These are phyloP conservation scores for Serendipita sp. DNA, from an alignment of 768 basidiomycete species.

Conservation along the genomic window DNA sequence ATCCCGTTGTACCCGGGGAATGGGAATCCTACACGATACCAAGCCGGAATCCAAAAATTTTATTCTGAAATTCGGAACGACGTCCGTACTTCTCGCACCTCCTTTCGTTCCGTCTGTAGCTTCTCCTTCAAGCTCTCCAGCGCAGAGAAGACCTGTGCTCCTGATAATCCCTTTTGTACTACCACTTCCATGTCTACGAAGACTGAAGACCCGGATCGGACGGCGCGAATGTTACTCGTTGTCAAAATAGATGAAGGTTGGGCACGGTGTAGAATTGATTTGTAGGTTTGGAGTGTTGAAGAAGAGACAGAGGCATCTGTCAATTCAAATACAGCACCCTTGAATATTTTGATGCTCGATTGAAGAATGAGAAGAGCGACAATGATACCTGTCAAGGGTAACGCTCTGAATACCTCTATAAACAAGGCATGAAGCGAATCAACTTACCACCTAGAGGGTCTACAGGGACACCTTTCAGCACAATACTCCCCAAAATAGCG, in stretches of 20 bases:
- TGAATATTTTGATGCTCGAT: slow-evolving; percentile 54
- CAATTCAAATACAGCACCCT: slow-evolving; percentile 61
- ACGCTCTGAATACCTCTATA: background rate
- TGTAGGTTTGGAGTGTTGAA: slow-evolving; percentile 35
- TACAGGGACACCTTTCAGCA: slow-evolving; percentile 69
- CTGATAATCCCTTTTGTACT: slow-evolving; percentile 42
- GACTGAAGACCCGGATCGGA: slow-evolving; percentile 63
- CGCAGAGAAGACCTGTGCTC: slow-evolving; percentile 39
- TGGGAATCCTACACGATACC: too few relatives aligned
- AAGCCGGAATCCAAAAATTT: too few relatives aligned
- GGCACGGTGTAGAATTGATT: slow-evolving; percentile 30
- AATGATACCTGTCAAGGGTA: slow-evolving; percentile 40
- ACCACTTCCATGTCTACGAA: slow-evolving; percentile 68
- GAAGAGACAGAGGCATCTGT: slow-evolving; percentile 66
- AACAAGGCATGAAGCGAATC: background rate
- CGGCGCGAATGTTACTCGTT: slow-evolving; percentile 46
- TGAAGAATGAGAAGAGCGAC: slow-evolving; percentile 81
- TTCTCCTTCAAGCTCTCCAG: slow-evolving; percentile 43
- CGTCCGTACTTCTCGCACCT: slow-evolving; percentile 57
- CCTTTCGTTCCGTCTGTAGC: slow-evolving; percentile 41
- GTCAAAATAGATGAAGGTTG: slow-evolving; percentile 24
- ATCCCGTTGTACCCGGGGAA: too few relatives aligned
- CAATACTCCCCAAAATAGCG: slow-evolving; percentile 81
- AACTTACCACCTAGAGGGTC: slow-evolving; percentile 82
- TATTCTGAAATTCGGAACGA: slow-evolving; percentile 24